phyloP scores from a whole-genome alignment of 495 filamentous ascomycete species.

The Trichoderma reesei region DNA sequence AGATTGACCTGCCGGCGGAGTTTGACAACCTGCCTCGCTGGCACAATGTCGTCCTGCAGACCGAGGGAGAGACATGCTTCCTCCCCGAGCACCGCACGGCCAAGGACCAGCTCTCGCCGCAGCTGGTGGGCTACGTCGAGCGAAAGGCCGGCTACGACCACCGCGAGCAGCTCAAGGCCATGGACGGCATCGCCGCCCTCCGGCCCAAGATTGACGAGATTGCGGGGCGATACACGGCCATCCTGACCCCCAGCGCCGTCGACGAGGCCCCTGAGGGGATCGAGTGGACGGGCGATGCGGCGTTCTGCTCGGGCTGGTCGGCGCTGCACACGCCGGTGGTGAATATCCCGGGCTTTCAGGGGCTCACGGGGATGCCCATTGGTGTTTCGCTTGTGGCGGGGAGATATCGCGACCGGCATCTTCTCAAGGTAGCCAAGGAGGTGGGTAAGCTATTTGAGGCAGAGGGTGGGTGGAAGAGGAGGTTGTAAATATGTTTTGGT shows the following conservation, averaged over 20 bases:
- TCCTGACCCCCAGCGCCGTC: slow-evolving; percentile 38
- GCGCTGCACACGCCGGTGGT: slow-evolving; percentile 39
- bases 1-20: slow-evolving; percentile 35
- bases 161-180: slow-evolving; percentile 32
- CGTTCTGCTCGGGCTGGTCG: slow-evolving; percentile 16
- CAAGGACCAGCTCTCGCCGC: slow-evolving; percentile 29
- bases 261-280: slow-evolving; percentile 41
- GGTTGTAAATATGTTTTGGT: neutral
- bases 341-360: slow-evolving; percentile 41
- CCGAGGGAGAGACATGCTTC: slow-evolving; percentile 36
- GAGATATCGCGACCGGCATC: slow-evolving; percentile 35
- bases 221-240: slow-evolving; percentile 33
- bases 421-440: slow-evolving; percentile 31
- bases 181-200: slow-evolving; percentile 34
- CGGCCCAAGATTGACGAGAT: slow-evolving; percentile 38
- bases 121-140: slow-evolving; percentile 34
- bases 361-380: slow-evolving; percentile 39
- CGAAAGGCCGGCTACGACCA: slow-evolving; percentile 27
- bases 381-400: slow-evolving; percentile 36
- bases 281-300: slow-evolving; percentile 34
- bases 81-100: slow-evolving; percentile 34
- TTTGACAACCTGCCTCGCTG: slow-evolving; percentile 34
- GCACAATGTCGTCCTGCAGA: slow-evolving; percentile 29
- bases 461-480: slow-evolving; percentile 30
- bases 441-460: slow-evolving; percentile 32